Evolutionary conservation across 768 basidiomycete species (phyloP), one percentile per base, ranked within the genome.

Genomic region (Boletus patriciae): DNA sequence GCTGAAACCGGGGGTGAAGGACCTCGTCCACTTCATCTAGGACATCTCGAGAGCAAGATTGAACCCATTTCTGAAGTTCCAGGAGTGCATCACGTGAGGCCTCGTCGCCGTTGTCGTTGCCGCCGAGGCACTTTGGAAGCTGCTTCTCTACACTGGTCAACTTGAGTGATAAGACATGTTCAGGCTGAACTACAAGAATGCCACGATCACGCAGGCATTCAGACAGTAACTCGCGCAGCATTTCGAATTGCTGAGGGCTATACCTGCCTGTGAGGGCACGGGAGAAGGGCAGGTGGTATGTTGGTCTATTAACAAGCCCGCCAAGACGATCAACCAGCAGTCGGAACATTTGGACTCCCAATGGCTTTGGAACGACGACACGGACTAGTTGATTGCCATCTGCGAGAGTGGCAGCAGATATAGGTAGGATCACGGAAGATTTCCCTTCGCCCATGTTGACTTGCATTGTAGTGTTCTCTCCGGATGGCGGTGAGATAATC

Each of bases 121-220:
- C n/a, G n/a, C 51, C 9, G 15, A n/a, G n/a, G n/a, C n/a, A 21
- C 5, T 29, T 13, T 7, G n/a, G 34, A 9, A 72, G 52, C 21
- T 66, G 60, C 42, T 54, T 57, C 37, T 81, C 74, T 10, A 81
- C 58, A 0, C 70, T 68, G 73, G 76, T 75, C 31, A 83, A 66
- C 55, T 74, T 70, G 57, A 77, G 77, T 0, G 81, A 82, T 2
- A 81, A 70, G 5, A 79, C 73, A 41, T 83, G 79, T 43, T 83
- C 80, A 0, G 81, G 82, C 46, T 83, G 81, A 9, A 68, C 62
- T 3, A 82, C 63, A 3, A 81, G 62, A 9, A 83, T 59, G 0
- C 81, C 81, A 19, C 68, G 52, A 15, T 42, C n/a, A 8, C 60
- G 57, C n/a, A 80, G 65, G 10, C 40, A 45, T 3, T 53, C 11